Base-by-base conservation (phyloP, 2,329 filamentous ascomycete genomes). In the Penicillium sp. region DNA sequence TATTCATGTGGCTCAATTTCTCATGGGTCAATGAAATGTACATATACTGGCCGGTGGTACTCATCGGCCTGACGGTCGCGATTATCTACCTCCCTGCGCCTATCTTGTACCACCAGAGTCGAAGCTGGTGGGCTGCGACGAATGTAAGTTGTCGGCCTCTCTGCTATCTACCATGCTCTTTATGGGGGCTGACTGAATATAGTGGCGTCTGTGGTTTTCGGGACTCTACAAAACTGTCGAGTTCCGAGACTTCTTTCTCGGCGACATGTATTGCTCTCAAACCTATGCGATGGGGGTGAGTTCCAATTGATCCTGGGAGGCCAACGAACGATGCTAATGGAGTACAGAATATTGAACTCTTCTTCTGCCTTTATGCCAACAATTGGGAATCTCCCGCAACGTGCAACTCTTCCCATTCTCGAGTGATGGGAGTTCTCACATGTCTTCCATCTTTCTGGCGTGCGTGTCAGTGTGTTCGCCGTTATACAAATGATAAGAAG, bases 201-300 rank as follows among this genome's bases (percentile, higher is more conserved):
- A 93, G 85, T 94, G 87, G 80, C 87, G 93, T 51, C 76, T 97
- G 13, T 73, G 94, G 45, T 78, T 91, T 42, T 88, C 91, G 11
- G 90, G 90, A 4, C 66, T 95, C 18, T 96, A 94, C 62, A 89
- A 89, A 1, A 43, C 40, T 6, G 93, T 98, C 43, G 91, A 97
- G 66, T 98, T 97, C 66, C 82, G 90, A 49, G 93, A 98, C 69
- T 97, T 98, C 72, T 97, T 96, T 69, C 78, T 97, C 0, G 93
- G 93, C 45, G 93, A 98, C 66, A 96, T 97, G 77, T 95, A 95
- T 68, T 97, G 91, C 69, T 97, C 93, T 3, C 76, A 95, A 47
- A 95, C 90, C 5, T 98, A 98, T 68, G 80, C 85, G 12, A 88
- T 88, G 69, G 85, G 88, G 51, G 88, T 91, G 76, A 73, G 86